Base-by-base conservation (phyloP, 768 basidiomycete species). In the Phaeotremella skinneri region DNA sequence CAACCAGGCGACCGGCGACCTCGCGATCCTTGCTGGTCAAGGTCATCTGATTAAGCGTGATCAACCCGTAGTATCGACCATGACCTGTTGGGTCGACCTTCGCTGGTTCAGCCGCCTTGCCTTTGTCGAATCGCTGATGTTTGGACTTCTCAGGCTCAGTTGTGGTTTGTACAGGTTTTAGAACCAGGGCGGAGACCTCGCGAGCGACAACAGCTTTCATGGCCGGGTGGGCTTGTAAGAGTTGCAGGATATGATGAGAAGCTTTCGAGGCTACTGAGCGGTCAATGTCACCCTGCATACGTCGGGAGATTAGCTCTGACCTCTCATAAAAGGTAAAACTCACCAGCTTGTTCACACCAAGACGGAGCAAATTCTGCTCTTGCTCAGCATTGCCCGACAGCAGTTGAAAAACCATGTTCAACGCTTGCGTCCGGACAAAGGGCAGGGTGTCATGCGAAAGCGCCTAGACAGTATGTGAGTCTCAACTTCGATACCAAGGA, bases 301-400 rank as follows among this genome's bases (percentile, higher is more conserved):
- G 30, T 7, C n/a, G n/a, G n/a, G 29, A 32, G 61, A 31, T 26
- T 4, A 53, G 17, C 9, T 25, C 4, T 43, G 11, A 53, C 17
- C 39, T 11, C 26, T 25, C 21, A 14, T 23, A 42, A 25, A 13
- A 5, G 47, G 6, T 39, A 20, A 37, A 20, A 77, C 87, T 50
- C 62, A 88, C 91, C 21, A 99, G 84, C 76, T 98, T 98, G 80
- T 98, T 94, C 31, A 91, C 91, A 6, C 97, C 85, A 4, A 98
- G 80, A 27, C 88, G 85, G 4, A 98, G 83, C 29, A 98, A 79
- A 79, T 99, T 99, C 70, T 97, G 91, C 74, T 98, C 96, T 75
- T 99, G 96, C 75, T 99, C 96, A 0, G 94, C 91, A 68, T 91
- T 92, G 59, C 87, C 88, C 30, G 84, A 83, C 11, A 99, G 84